Evolutionary conservation across 257 asterid genomes (phyloP), one percentile per base, ranked within the genome.

Genomic region (Solanum medicagineum): DNA sequence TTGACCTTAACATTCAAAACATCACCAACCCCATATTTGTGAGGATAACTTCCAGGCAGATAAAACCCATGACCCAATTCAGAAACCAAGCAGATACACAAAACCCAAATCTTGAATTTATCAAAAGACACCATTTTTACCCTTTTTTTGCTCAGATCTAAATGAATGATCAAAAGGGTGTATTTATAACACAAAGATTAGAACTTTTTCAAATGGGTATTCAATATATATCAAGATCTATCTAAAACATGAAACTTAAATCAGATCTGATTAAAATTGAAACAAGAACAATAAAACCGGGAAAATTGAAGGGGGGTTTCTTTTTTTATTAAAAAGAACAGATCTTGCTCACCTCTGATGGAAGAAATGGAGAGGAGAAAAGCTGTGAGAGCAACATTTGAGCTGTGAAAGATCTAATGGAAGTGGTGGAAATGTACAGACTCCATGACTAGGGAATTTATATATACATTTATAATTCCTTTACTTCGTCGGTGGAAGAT

Each of bases 61-160:
- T 44, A 44, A 44, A 44, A 44, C 10, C 47, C 47, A 44, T 44
- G 47, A 44, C 47, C 1, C 9, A 44, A 44, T 44, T 6, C 47
- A 44, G 9, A 7, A 44, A 44, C 47, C 47, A 44, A 44, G 9
- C 47, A 44, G 47, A 44, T 44, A 44, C 8, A 44, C 9, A 44
- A 44, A 7, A 44, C 47, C 47, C 47, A 44, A 44, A 44, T 44
- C 47, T 44, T 44, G 8, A 44, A 44, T 44, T 44, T 44, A 44
- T 44, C 47, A 44, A 44, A 44, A 7, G 47, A 44, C 10, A 44
- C 47, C 47, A 44, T 44, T 44, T 44, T 44, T 44, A 44, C 81
- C 44, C 22, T 81, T 91, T 86, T 40, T 65, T 63, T 45, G 77
- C 3, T 84, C 94, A 89, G 96, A 93, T 92, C 94, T 86, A 87